A percentile compares a stretch with the other conserved stretches of the same genome.
Evolutionary conservation across 2,329 filamentous ascomycete genomes (phyloP).

Genomic region (Lecanicillium sp.): DNA sequence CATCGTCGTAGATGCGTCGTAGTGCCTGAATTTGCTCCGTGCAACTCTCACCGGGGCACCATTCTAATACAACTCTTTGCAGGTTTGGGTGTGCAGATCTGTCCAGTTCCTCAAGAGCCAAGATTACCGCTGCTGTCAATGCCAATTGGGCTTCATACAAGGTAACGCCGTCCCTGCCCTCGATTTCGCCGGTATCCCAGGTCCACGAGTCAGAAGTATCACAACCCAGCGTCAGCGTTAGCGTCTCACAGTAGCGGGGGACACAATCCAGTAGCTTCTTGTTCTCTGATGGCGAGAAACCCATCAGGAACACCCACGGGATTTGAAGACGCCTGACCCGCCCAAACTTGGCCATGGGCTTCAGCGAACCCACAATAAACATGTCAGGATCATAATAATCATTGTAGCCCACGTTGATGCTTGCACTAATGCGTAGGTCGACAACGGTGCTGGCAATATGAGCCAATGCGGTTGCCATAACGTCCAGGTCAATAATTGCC

Average conservation of each 20-base stretch:
- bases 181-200: not conserved
- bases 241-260: not conserved
- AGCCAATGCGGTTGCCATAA: not conserved
- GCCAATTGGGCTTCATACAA: no score
- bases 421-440: not conserved
- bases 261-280: not conserved
- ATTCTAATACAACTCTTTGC: no score
- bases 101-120: no score
- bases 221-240: not conserved
- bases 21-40: no score
- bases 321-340: not conserved
- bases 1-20: no score
- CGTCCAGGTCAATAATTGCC: not conserved
- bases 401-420: not conserved
- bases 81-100: no score
- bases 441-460: not conserved
- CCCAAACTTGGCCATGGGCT: not conserved
- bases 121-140: no score
- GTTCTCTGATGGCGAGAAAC: not conserved
- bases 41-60: no score
- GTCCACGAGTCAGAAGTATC: not conserved
- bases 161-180: no score
- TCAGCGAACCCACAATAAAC: not conserved
- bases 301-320: slow-evolving; percentile 1
- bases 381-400: not conserved